Evolutionary conservation across 139 green algal species (phyloP).

Genomic region (Chlorella ohadii): DNA sequence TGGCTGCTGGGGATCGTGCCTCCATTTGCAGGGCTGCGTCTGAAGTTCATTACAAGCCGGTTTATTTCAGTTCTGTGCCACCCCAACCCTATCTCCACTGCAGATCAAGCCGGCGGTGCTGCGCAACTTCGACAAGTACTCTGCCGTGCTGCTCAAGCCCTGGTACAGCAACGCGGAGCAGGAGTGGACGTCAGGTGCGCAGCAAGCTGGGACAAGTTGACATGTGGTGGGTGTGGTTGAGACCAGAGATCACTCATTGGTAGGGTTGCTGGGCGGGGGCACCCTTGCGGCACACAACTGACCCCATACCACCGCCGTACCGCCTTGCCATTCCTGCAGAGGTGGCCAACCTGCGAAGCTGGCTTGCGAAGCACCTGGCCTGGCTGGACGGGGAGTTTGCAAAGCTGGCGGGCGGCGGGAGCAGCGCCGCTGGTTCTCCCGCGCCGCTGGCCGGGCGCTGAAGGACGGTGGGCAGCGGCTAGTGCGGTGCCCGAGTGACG

Average conservation of each 20-base stretch:
- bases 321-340: neutral
- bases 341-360: conserved; percentile 24
- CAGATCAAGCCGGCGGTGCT: conserved; percentile 24
- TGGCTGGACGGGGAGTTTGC: conserved; percentile 47
- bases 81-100: neutral
- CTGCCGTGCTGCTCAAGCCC: conserved; percentile 17
- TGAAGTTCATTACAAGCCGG: too few species aligned
- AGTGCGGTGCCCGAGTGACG: too few species aligned
- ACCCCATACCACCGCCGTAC: too few species aligned
- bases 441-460: neutral
- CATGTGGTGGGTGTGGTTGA: too few species aligned
- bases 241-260: too few species aligned
- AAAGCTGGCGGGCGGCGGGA: neutral
- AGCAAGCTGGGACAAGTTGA: too few species aligned
- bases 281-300: too few species aligned
- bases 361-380: conserved; percentile 27
- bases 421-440: neutral
- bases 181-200: conserved; percentile 11
- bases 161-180: neutral
- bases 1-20: too few species aligned
- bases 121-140: conserved; percentile 26
- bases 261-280: too few species aligned
- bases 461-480: neutral
- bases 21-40: too few species aligned
- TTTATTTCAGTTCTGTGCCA: too few species aligned